phyloP scores from a whole-genome alignment of 2,329 filamentous ascomycete genomes.

The Gnomoniopsis smithogilvyi region DNA sequence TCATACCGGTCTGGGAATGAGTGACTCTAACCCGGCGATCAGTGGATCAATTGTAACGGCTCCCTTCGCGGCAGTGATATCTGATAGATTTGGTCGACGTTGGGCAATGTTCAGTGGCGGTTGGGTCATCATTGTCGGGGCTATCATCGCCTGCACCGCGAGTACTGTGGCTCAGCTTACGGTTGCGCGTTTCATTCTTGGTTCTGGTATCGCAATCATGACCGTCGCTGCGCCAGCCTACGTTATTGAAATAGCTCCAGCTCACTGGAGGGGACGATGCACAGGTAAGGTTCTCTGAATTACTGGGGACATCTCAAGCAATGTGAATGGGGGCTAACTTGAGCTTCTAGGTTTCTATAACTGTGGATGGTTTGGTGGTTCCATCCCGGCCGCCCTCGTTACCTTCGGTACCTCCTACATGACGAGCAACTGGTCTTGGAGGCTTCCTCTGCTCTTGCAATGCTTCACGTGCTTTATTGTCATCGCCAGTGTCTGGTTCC shows the following conservation, averaged over 20 bases:
- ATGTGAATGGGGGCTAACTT: not conserved
- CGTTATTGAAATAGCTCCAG: slow-evolving; percentile 43
- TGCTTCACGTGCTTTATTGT: slow-evolving; percentile 40
- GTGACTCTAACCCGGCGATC: not conserved
- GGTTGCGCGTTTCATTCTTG: slow-evolving; percentile 44
- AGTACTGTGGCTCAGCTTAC: slow-evolving; percentile 37
- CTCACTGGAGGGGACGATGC: slow-evolving; percentile 48
- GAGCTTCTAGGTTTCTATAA: slow-evolving; percentile 45
- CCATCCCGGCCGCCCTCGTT: slow-evolving; percentile 46
- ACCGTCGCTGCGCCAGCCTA: slow-evolving; percentile 47
- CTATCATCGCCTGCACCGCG: slow-evolving; percentile 38
- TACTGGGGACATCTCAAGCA: not conserved
- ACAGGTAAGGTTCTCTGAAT: slow-evolving; percentile 30
- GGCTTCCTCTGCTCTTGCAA: slow-evolving; percentile 47
- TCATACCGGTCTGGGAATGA: not conserved
- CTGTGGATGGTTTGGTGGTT: slow-evolving; percentile 50
- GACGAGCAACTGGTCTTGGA: slow-evolving; percentile 43
- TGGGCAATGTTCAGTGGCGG: slow-evolving; percentile 43
- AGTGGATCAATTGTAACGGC: slow-evolving; percentile 40
- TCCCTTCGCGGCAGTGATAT: slow-evolving; percentile 40
- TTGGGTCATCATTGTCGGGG: slow-evolving; percentile 42
- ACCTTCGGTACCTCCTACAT: slow-evolving; percentile 46
- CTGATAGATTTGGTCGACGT: slow-evolving; percentile 41
- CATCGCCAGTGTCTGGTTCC: slow-evolving; percentile 33
- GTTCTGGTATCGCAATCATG: slow-evolving; percentile 45